Conservation (phyloP, 2,329 filamentous ascomycete genomes). For the Fusarium pininemorale region DNA sequence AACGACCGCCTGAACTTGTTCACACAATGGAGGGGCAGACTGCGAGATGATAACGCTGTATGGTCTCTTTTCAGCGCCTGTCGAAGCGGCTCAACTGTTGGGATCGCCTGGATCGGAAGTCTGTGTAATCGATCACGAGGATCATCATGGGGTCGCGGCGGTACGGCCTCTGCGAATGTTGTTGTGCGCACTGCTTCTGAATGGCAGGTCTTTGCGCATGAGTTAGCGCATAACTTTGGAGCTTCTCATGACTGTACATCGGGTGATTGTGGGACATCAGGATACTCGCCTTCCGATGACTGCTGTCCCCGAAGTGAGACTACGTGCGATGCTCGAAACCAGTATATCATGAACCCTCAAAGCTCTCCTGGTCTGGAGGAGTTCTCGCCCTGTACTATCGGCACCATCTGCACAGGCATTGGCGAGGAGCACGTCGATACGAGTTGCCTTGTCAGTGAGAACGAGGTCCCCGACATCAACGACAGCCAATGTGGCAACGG, state of each 20-base stretch:
- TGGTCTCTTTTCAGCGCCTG: constrained; percentile 86
- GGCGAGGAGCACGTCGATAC: constrained; percentile 77
- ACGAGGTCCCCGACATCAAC: constrained; percentile 78
- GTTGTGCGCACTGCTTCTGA: constrained; percentile 79
- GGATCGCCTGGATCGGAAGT: constrained; percentile 87
- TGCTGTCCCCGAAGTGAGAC: constrained; percentile 71
- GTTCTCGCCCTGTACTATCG: constrained; percentile 84
- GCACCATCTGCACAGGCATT: constrained; percentile 86
- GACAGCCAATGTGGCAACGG: constrained; percentile 85
- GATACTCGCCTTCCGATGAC: constrained; percentile 51
- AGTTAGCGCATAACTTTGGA: constrained; percentile 71
- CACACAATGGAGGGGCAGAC: constrained; percentile 79
- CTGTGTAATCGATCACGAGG: constrained; percentile 65
- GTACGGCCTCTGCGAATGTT: constrained; percentile 82
- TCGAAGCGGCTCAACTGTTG: constrained; percentile 79
- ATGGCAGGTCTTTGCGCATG: constrained; percentile 92
- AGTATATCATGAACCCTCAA: constrained; percentile 90
- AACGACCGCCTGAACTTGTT: constrained; percentile 80
- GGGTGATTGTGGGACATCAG: neutral
- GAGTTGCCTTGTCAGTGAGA: constrained; percentile 73
- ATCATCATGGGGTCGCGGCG: constrained; percentile 66
- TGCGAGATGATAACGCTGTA: constrained; percentile 77
- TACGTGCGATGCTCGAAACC: constrained; percentile 74
- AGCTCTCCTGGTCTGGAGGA: constrained; percentile 72
- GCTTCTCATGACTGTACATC: constrained; percentile 32